Percentiles rank a stretch among this genome's conserved stretches.
Evolutionary conservation across 2,329 filamentous ascomycete species (phyloP).

Genomic region (Coniochaeta sp.): DNA sequence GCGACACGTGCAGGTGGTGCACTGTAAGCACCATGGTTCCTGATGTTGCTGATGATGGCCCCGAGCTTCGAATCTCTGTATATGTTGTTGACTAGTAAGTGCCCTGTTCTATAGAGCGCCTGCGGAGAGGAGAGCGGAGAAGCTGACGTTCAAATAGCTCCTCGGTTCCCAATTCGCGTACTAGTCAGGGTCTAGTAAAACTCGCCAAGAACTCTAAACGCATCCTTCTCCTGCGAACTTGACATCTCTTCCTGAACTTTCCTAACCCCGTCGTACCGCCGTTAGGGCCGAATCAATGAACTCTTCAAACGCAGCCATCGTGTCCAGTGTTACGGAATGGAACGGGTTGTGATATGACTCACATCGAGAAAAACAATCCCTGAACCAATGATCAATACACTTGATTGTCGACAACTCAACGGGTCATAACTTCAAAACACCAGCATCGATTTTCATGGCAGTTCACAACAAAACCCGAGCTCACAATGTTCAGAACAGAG

Average conservation of each 20-base stretch:
- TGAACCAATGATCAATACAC: neutral
- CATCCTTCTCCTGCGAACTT: neutral
- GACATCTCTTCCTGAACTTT: neutral
- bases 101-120: neutral
- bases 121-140: neutral
- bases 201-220: neutral
- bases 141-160: neutral
- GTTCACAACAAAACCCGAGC: neutral
- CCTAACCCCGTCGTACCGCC: neutral
- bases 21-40: constrained; percentile 24
- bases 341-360: neutral
- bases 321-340: neutral
- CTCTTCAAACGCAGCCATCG: neutral
- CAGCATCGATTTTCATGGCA: neutral
- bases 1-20: constrained; percentile 49
- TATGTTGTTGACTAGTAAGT: neutral
- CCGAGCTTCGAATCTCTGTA: no score
- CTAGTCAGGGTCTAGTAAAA: no score
- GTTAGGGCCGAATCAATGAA: neutral
- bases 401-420: no score
- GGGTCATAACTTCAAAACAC: neutral
- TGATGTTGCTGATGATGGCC: neutral
- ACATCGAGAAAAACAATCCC: neutral
- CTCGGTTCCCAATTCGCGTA: neutral
- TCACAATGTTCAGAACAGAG: neutral